phyloP scores from a whole-genome alignment of 2,329 filamentous ascomycete genomes.

The Bipolaris gigantea region DNA sequence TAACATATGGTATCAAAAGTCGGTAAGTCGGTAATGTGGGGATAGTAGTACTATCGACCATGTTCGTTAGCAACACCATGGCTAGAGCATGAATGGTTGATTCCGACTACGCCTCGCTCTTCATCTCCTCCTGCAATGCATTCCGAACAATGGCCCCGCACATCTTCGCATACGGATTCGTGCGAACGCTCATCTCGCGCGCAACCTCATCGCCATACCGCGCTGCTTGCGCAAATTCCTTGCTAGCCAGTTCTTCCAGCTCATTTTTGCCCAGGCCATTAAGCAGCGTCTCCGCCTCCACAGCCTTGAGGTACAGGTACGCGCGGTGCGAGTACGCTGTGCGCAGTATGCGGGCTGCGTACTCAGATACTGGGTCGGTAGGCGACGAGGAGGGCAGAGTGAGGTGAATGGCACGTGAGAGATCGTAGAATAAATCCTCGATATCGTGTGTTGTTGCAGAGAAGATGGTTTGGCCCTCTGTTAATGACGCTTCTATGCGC shows the following conservation, averaged over 20 bases:
- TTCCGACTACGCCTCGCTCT: neutral
- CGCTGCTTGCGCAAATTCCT: constrained; percentile 58
- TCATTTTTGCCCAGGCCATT: constrained; percentile 41
- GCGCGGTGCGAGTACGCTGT: constrained; percentile 72
- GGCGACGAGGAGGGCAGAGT: constrained; percentile 47
- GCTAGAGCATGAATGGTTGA: no score
- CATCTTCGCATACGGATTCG: constrained; percentile 65
- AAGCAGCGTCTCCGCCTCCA: constrained; percentile 41
- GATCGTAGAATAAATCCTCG: constrained; percentile 38
- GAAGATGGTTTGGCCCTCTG: constrained; percentile 18
- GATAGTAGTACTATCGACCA: no score
- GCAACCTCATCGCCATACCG: constrained; percentile 60
- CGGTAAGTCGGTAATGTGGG: no score
- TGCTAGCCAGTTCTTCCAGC: constrained; percentile 59
- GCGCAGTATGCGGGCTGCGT: constrained; percentile 66
- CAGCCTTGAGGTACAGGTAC: constrained; percentile 46
- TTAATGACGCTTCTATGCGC: constrained; percentile 50
- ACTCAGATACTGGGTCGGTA: constrained; percentile 58
- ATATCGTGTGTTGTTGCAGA: constrained; percentile 11
- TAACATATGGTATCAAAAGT: no score
- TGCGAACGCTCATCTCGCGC: constrained; percentile 60
- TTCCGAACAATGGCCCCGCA: constrained; percentile 64
- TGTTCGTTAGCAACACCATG: no score
- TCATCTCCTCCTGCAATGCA: constrained; percentile 58
- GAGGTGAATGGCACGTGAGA: constrained; percentile 59